Conservation (phyloP, 805 yeast genomes). For the Tetrapisispora nanseiensis region DNA sequence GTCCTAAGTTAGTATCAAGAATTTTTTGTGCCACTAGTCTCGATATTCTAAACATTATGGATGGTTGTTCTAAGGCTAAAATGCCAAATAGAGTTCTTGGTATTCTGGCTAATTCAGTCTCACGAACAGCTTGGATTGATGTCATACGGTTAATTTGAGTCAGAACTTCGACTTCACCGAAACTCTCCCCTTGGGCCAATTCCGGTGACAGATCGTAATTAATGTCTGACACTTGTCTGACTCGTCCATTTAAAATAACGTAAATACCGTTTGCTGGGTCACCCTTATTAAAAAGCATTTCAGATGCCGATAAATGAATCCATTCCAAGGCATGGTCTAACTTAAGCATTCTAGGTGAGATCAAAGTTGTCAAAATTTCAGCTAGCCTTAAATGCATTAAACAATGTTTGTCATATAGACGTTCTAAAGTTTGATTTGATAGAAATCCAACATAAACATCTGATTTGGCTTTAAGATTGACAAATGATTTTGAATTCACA, state of each 20-base stretch:
- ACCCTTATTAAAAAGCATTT: slow-evolving; percentile 67
- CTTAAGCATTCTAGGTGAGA: slow-evolving; percentile 58
- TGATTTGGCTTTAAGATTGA: slow-evolving; percentile 51
- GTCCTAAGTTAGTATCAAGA: slow-evolving; percentile 2
- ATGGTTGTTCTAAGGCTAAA: slow-evolving; percentile 74
- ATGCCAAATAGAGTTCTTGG: slow-evolving; percentile 85
- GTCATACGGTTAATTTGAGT: slow-evolving; percentile 63
- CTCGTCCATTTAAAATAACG: slow-evolving; percentile 78
- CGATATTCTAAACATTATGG: slow-evolving; percentile 83
- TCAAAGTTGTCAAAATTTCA: slow-evolving; percentile 51
- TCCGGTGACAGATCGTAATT: slow-evolving; percentile 45
- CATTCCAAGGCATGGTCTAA: slow-evolving; percentile 92
- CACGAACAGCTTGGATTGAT: slow-evolving; percentile 78
- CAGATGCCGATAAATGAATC: slow-evolving; percentile 87
- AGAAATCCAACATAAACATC: slow-evolving; percentile 64
- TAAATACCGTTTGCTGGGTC: slow-evolving; percentile 87
- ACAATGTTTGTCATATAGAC: slow-evolving; percentile 65
- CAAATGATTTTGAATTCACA: slow-evolving; percentile 71
- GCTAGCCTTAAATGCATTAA: slow-evolving; percentile 72
- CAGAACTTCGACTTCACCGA: slow-evolving; percentile 91
- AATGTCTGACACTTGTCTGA: slow-evolving; percentile 40
- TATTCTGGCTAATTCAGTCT: slow-evolving; percentile 86
- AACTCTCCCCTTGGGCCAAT: slow-evolving; percentile 86
- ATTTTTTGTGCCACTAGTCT: slow-evolving; percentile 67
- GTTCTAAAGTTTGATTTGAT: slow-evolving; percentile 51